These are phyloP conservation scores for Aspergillus persii DNA, from an alignment of 2,329 filamentous ascomycete genomes.

Conservation along the genomic window DNA sequence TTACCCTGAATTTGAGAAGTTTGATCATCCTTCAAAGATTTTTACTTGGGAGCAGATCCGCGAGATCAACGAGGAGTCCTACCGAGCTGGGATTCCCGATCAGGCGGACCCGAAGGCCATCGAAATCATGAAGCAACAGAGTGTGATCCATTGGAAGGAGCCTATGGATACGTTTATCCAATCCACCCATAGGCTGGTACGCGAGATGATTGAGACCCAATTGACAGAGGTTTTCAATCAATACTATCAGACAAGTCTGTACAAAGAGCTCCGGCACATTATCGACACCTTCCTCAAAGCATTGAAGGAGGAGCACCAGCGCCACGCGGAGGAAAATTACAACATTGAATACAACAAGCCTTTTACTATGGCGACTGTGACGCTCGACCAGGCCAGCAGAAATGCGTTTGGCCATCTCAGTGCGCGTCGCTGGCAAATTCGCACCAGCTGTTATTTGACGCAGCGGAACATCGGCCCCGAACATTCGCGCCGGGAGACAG, in stretches of 20 bases:
- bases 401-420: constrained; percentile 13
- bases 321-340: constrained; percentile 51
- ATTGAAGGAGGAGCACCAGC: constrained; percentile 40
- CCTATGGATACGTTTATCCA: constrained; percentile 49
- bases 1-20: constrained; percentile 23
- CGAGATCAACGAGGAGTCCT: constrained; percentile 54
- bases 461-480: constrained; percentile 15
- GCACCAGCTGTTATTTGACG: constrained; percentile 16
- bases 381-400: constrained; percentile 23
- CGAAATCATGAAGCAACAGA: constrained; percentile 56
- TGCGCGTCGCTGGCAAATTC: constrained; percentile 17
- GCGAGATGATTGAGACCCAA: constrained; percentile 42
- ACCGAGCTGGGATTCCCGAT: constrained; percentile 57
- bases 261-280: constrained; percentile 34
- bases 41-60: constrained; percentile 47
- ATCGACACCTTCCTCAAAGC: constrained; percentile 49
- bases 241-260: constrained; percentile 36
- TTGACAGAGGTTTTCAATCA: constrained; percentile 41
- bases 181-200: constrained; percentile 29
- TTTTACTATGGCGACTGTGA: constrained; percentile 50
- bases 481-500: constrained; percentile 19
- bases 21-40: constrained; percentile 14
- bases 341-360: constrained; percentile 55
- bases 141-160: constrained; percentile 57
- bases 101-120: constrained; percentile 61